phyloP scores from a whole-genome alignment of 108 stramenopile genomes.

The Seminavis robusta region DNA sequence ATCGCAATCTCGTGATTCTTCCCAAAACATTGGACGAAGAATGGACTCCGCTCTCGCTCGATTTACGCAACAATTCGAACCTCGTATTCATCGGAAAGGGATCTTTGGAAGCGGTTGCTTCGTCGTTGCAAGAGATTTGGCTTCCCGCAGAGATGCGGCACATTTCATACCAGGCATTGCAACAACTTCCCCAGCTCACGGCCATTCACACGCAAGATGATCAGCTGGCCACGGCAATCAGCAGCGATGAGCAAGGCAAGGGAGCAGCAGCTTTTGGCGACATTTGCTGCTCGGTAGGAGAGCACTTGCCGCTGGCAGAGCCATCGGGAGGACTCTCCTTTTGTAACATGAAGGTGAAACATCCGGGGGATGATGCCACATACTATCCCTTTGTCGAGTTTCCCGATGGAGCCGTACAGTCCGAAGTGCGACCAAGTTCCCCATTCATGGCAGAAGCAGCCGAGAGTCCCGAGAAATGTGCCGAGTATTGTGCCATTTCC shows the following conservation, averaged over 20 bases:
- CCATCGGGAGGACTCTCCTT: slow-evolving; percentile 1
- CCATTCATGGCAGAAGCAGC: slow-evolving; percentile 23
- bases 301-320: no score
- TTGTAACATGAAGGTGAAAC: slow-evolving; percentile 9
- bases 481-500: no score
- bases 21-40: slow-evolving; percentile 7
- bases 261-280: no score
- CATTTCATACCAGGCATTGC: not conserved
- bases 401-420: not conserved
- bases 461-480: no score
- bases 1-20: slow-evolving; percentile 5
- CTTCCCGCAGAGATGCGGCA: not conserved
- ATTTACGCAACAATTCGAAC: slow-evolving; percentile 10
- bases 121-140: slow-evolving; percentile 3
- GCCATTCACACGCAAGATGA: no score
- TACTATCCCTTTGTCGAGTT: slow-evolving; percentile 17
- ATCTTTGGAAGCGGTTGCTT: not conserved
- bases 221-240: no score
- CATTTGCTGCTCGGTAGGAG: no score
- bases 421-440: not conserved
- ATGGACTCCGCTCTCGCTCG: slow-evolving; percentile 15
- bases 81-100: slow-evolving; percentile 5
- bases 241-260: no score
- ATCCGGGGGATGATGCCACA: slow-evolving; percentile 17
- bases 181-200: not conserved